These are phyloP conservation scores for Cryphonectria naterciae DNA, from an alignment of 2,329 filamentous ascomycete species.

Conservation along the genomic window DNA sequence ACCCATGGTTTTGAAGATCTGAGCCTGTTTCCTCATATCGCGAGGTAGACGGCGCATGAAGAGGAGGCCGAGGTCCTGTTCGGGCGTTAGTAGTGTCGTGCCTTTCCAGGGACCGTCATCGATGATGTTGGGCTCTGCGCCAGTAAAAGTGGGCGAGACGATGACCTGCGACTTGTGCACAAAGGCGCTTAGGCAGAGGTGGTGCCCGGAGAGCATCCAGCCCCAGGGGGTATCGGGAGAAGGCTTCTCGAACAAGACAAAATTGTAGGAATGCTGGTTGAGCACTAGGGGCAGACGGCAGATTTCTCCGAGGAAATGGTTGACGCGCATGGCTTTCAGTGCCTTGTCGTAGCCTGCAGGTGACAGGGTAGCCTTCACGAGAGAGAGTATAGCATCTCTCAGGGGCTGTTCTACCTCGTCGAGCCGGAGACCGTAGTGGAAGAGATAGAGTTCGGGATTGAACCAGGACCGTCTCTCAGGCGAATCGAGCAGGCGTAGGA, in stretches of 20 bases:
- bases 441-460: constrained; percentile 75
- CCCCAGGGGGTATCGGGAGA: constrained; percentile 67
- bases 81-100: constrained; percentile 66
- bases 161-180: constrained; percentile 68
- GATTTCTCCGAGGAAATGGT: constrained; percentile 73
- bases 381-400: constrained; percentile 53
- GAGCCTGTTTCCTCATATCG: constrained; percentile 53
- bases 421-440: constrained; percentile 69
- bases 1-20: constrained; percentile 61
- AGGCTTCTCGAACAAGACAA: constrained; percentile 69
- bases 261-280: constrained; percentile 79
- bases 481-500: constrained; percentile 67
- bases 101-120: constrained; percentile 66
- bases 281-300: constrained; percentile 64
- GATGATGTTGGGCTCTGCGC: constrained; percentile 78
- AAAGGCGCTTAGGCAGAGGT: constrained; percentile 74
- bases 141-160: constrained; percentile 76
- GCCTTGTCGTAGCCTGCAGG: constrained; percentile 74
- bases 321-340: constrained; percentile 70
- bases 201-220: constrained; percentile 77
- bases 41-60: constrained; percentile 68
- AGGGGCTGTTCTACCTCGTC: constrained; percentile 57
- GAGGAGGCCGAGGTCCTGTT: constrained; percentile 65
- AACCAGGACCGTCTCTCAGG: constrained; percentile 72
- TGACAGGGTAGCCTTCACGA: constrained; percentile 64